Conservation (phyloP, 148 eudicot genomes). For the Fagopyrum esculentum region DNA sequence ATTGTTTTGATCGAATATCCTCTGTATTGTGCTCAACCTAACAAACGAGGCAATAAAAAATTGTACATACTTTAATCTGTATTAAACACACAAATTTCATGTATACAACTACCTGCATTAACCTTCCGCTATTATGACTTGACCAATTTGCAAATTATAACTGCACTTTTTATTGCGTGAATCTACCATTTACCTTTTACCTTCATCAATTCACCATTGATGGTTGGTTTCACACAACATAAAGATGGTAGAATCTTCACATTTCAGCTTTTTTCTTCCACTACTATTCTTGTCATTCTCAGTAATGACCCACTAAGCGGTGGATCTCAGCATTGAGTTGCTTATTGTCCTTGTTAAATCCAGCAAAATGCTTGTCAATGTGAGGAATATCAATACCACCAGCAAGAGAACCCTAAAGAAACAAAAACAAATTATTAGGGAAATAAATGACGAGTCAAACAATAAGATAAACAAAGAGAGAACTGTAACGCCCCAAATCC, state of each 20-base stretch:
- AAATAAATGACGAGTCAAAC: too few species aligned
- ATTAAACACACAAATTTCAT: background rate
- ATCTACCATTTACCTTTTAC: too few species aligned
- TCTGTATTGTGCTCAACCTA: too few species aligned
- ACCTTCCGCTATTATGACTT: background rate
- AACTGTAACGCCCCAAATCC: too few species aligned
- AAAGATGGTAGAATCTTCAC: slow-evolving; percentile 9
- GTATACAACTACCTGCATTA: background rate
- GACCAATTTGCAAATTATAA: background rate
- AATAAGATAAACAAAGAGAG: too few species aligned
- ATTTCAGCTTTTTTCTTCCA: background rate
- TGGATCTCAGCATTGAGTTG: too few species aligned
- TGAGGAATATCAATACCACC: too few species aligned
- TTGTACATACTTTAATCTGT: background rate
- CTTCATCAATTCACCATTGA: background rate
- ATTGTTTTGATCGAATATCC: too few species aligned
- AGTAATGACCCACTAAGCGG: slow-evolving; percentile 8
- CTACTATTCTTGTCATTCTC: slow-evolving; percentile 1
- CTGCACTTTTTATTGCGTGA: background rate
- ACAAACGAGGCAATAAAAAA: background rate
- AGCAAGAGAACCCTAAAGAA: too few species aligned
- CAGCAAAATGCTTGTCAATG: too few species aligned
- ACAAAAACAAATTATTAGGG: too few species aligned
- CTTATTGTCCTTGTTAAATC: too few species aligned
- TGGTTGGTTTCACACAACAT: background rate